Evolutionary conservation across 1,139 yeast species (phyloP).

Genomic region (Sugiyamaella novakii): DNA sequence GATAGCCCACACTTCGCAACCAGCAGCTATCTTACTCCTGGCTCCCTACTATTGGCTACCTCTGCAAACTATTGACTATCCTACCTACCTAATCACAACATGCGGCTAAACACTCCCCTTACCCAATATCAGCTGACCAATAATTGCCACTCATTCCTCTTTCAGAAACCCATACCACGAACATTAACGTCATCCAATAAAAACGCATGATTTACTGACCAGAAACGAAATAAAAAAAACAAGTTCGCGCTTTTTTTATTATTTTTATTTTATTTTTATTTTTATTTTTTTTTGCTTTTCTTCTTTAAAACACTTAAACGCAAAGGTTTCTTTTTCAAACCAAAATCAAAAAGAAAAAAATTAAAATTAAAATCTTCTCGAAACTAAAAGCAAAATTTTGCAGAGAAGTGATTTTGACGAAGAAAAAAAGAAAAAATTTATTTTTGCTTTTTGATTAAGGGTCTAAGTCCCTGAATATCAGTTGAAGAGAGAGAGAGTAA

Average conservation of each 20-base stretch:
- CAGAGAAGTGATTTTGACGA: no score
- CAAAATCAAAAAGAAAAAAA: neutral
- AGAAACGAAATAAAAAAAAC: slow-evolving; percentile 13
- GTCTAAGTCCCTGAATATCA: slow-evolving; percentile 8
- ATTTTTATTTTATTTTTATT: slow-evolving; percentile 5
- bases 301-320: slow-evolving; percentile 1
- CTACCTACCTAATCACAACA: neutral
- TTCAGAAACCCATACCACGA: neutral
- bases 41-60: no score
- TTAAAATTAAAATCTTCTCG: no score
- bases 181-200: slow-evolving; percentile 6
- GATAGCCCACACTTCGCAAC: no score
- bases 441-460: slow-evolving; percentile 13
- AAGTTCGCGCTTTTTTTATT: slow-evolving; percentile 9
- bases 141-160: neutral
- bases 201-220: neutral
- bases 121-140: no score
- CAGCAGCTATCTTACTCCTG: no score
- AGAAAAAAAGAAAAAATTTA: slow-evolving; percentile 5
- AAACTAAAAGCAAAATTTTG: neutral
- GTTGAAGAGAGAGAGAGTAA: neutral
- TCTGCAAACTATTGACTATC: neutral
- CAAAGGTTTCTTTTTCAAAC: slow-evolving; percentile 14
- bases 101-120: neutral
- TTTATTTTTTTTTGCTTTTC: neutral